A percentile compares a stretch with the other conserved stretches of the same genome.
phyloP scores from a whole-genome alignment of 768 basidiomycete species.

The Mrakia frigida region DNA sequence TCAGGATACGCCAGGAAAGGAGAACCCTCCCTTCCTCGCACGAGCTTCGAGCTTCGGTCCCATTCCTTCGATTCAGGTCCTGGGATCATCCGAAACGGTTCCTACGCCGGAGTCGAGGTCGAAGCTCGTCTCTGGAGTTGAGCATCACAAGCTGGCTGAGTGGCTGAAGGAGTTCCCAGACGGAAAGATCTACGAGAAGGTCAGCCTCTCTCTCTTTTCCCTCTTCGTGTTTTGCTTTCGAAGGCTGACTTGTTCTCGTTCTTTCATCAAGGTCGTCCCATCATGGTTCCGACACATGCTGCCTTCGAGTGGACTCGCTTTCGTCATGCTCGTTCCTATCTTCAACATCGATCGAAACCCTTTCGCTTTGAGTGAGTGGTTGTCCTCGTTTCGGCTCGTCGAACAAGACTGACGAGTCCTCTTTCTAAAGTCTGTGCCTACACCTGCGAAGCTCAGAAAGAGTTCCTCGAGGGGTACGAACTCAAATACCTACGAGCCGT shows the following conservation, averaged over 20 bases:
- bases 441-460: slow-evolving; percentile 68
- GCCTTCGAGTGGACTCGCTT: slow-evolving; percentile 47
- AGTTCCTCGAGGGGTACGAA: slow-evolving; percentile 57
- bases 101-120: slow-evolving; percentile 23
- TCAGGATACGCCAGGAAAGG: slow-evolving; percentile 15
- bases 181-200: slow-evolving; percentile 70
- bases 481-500: slow-evolving; percentile 62
- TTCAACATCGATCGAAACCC: slow-evolving; percentile 59
- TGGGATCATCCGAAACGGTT: slow-evolving; percentile 38
- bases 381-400: too few relatives aligned
- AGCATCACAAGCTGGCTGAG: slow-evolving; percentile 66
- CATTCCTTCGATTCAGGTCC: slow-evolving; percentile 41
- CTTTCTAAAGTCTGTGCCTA: slow-evolving; percentile 64
- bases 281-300: slow-evolving; percentile 75
- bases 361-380: background rate
- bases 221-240: background rate
- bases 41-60: slow-evolving; percentile 22
- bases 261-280: slow-evolving; percentile 57
- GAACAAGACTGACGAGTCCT: background rate
- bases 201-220: background rate
- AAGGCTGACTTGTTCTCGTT: slow-evolving; percentile 42
- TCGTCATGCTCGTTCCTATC: slow-evolving; percentile 75
- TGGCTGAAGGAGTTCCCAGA: slow-evolving; percentile 78
- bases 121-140: slow-evolving; percentile 59
- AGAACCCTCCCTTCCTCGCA: slow-evolving; percentile 34